Base-by-base conservation (phyloP, 2,329 filamentous ascomycete genomes). In the Aspergillus flavus region DNA sequence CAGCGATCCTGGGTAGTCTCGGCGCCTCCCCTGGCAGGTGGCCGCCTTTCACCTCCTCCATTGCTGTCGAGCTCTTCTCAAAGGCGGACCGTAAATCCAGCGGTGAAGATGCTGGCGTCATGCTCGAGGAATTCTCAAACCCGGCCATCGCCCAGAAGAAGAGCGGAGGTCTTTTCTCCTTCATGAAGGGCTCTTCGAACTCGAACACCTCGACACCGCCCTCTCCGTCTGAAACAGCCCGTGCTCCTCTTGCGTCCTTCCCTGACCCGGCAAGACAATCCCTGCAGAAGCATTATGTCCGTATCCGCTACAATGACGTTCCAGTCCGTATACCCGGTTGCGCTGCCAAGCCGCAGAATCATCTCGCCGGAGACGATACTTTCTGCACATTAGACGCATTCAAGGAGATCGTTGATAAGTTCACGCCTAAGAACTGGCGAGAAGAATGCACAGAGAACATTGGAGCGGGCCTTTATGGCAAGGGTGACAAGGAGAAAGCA, bases 371-470 rank as follows among this genome's bases (percentile, higher is more conserved):
- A 0, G 91, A 98, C 70, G 89, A 93, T 69, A 91, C 88, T 30
- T 94, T 98, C 73, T 99, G 95, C 79, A 98, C 94, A 0, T 79
- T 99, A 71, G 87, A 91, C 61, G 93, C 94, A 0, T 99, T 99
- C 84, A 98, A 98, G 79, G 83, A 87, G 58, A 92, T 97, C 61
- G 93, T 95, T 2, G 94, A 98, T 79, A 93, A 92, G 72, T 96
- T 91, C 74, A 95, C 92, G 1, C 95, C 95, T 0, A 81, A 82
- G 63, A 86, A 93, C 75, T 98, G 94, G 94, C 87, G 86, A 72
- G 74, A 78, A 21, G 87, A 86, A 59, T 92, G 90, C 72, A 75
- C 78, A 46, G 78, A 78, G 61, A 89, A 89, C 68, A 69, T 90
- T 45, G 86, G 86, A 50, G 76, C 81, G 64, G 81, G 82, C 2